Evolutionary conservation across 163 green algal species (phyloP).

Genomic region (Chlamydomonas reinhardtii): DNA sequence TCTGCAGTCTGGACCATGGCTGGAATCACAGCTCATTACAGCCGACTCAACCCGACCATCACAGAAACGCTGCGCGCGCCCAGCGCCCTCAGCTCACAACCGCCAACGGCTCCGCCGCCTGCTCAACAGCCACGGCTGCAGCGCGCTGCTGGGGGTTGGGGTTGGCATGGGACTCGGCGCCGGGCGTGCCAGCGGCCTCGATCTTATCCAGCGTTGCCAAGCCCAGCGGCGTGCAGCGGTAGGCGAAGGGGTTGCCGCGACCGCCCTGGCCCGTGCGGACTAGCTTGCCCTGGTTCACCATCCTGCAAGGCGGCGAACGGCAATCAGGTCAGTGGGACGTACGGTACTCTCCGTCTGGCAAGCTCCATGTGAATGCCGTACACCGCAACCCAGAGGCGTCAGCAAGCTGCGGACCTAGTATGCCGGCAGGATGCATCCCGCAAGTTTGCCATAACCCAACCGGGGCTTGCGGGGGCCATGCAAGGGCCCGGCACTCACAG

Average conservation of each 20-base stretch:
- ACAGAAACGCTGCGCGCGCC: too few relatives aligned
- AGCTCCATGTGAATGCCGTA: too few relatives aligned
- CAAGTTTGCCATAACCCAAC: not conserved
- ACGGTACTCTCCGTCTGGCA: too few relatives aligned
- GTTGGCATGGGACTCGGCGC: not conserved
- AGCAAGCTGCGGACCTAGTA: too few relatives aligned
- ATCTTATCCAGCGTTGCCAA: slow-evolving; percentile 32
- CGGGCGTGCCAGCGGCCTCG: slow-evolving; percentile 7
- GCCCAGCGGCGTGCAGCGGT: slow-evolving; percentile 48
- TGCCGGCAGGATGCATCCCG: too few relatives aligned
- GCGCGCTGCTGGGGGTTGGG: slow-evolving; percentile 39
- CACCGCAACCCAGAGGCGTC: too few relatives aligned
- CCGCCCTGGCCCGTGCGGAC: slow-evolving; percentile 60
- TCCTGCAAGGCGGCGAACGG: slow-evolving; percentile 15
- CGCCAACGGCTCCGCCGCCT: too few relatives aligned
- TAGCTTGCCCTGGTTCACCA: slow-evolving; percentile 61
- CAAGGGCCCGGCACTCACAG: slow-evolving; percentile 18
- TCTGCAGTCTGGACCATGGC: too few relatives aligned
- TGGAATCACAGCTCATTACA: too few relatives aligned
- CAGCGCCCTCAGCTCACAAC: not conserved
- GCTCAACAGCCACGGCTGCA: slow-evolving; percentile 11
- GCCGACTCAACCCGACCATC: too few relatives aligned
- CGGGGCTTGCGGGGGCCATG: not conserved
- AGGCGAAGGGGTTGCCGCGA: slow-evolving; percentile 65
- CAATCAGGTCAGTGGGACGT: too few relatives aligned